Base-by-base conservation (phyloP, 2,329 filamentous ascomycete species). In the Blumeriella jaapii region DNA sequence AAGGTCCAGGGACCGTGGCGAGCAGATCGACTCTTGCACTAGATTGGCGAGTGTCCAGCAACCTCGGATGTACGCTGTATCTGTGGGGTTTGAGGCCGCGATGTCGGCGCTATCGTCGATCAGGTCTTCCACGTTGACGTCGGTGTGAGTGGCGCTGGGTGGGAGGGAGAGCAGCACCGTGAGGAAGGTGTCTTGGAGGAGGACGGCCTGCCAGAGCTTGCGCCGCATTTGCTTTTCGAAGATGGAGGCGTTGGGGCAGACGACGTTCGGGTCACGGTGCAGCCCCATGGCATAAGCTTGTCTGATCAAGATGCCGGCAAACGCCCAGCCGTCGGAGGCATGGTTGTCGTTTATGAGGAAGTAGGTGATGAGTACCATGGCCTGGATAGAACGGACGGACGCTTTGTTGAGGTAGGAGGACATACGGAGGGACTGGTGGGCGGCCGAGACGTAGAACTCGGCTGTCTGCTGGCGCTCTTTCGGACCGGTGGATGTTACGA, bases 321-420 rank as follows among this genome's bases (percentile, higher is more conserved):
- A 89, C 0, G 81, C 78, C 76, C 82, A 89, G 1, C 82, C 82
- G 53, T 89, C 82, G 0, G 78, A 82, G 3, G 81, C 81, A 49
- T 87, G 82, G 49, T 86, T 86, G 56, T 89, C 82, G 50, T 89
- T 89, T 62, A 87, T 86, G 22, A 89, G 64, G 48, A 89, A 89
- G 53, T 87, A 87, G 0, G 76, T 77, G 40, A 86, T 75, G n/a
- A 89, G 59, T 0, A 86, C 77, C 81, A 87, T 87, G 28, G 82
- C 74, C 56, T 85, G 80, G 19, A 87, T 74, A 1, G 80, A 82
- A 15, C 74, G 65, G 31, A 85, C 65, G 0, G 78, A 82, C 2
- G 81, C 78, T 28, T 74, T 74, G 55, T 81, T 86, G 3, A 87
- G 66, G 49, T 86, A 89, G 0, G 79, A 84, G 38, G 74, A 79